Conservation (phyloP, 2,329 filamentous ascomycete species). For the Xylaria sp. region DNA sequence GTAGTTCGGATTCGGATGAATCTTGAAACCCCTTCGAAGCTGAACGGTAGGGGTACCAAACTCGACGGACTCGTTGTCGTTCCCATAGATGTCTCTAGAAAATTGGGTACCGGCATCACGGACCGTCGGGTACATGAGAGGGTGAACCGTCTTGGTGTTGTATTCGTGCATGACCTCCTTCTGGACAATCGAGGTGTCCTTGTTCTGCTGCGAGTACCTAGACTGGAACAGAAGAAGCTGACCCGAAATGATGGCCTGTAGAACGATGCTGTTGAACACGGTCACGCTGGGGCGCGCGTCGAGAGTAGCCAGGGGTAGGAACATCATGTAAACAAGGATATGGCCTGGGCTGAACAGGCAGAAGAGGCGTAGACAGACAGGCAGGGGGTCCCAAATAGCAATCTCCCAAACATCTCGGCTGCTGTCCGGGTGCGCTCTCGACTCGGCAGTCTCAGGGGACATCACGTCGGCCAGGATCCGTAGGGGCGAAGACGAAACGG, state of each 20-base stretch:
- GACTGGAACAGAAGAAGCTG: conserved; percentile 71
- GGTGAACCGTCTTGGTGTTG: conserved; percentile 91
- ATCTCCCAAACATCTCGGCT: conserved; percentile 91
- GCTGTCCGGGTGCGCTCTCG: conserved; percentile 76
- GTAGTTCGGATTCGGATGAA: conserved; percentile 80
- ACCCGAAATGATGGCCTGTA: conserved; percentile 68
- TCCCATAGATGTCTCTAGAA: conserved; percentile 42
- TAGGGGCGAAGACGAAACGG: conserved; percentile 70
- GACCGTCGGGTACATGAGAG: conserved; percentile 75
- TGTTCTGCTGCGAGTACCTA: conserved; percentile 76
- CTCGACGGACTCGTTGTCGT: conserved; percentile 41
- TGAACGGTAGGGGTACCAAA: conserved; percentile 52
- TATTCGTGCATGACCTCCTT: conserved; percentile 94
- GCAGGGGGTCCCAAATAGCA: conserved; percentile 86
- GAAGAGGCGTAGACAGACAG: conserved; percentile 74
- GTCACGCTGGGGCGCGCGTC: conserved; percentile 82
- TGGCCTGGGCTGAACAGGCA: conserved; percentile 92
- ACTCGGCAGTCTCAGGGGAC: conserved; percentile 65
- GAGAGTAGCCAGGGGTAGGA: conserved; percentile 69
- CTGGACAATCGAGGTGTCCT: conserved; percentile 78
- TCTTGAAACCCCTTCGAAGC: conserved; percentile 71
- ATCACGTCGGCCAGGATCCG: conserved; percentile 66
- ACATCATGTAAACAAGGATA: conserved; percentile 82
- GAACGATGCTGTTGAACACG: conserved; percentile 72
- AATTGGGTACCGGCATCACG: conserved; percentile 75